Base-by-base conservation (phyloP, 2,329 filamentous ascomycete genomes). In the Rhexocercosporidium sp. region DNA sequence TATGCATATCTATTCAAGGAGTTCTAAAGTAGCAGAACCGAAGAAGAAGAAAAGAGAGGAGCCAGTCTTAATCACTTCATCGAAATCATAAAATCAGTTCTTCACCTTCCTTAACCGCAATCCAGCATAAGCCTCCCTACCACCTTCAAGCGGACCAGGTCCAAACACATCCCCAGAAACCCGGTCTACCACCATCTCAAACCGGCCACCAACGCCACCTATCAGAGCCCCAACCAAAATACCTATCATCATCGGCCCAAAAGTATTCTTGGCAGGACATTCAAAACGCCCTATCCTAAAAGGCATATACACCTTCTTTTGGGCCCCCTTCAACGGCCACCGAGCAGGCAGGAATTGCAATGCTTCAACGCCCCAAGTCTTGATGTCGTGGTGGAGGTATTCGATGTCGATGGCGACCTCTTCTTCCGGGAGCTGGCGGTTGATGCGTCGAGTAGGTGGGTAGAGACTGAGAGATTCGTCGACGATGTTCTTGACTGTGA, bases 301-400 rank as follows among this genome's bases (percentile, higher is more conserved):
- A 3, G 68, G 66, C 57, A 70, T 65, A 31, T 60, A 71, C 0
- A 27, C 57, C 12, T n/a, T 9, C 27, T 65, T 64, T 7, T 18
- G 39, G 2, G 25, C 9, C 8, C 51, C n/a, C 18, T 51, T 41
- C n/a, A n/a, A 27, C 7, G 53, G 9, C 66, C 65, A 81, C 8
- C 80, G 74, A 6, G 66, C 64, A 0, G 70, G 71, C 7, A 34
- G 18, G 20, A 71, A 73, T 14, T 12, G 18, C 4, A 57, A 3
- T 6, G 68, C 56, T 44, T 72, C 54, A 2, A 6, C 18, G 22
- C 66, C 70, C 69, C 70, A 72, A 11, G 46, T 64, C 8, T 57
- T 31, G 0, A 22, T 29, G 41, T 59, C 62, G 6, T 68, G 67
- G 34, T 73, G 72, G 9, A 72, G 22, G n/a, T 31, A 31, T 49